A percentile compares a stretch with the other conserved stretches of the same genome.
Evolutionary conservation across 192 early-diverging fungal species (phyloP).

Genomic region (Umbelopsis sp.): DNA sequence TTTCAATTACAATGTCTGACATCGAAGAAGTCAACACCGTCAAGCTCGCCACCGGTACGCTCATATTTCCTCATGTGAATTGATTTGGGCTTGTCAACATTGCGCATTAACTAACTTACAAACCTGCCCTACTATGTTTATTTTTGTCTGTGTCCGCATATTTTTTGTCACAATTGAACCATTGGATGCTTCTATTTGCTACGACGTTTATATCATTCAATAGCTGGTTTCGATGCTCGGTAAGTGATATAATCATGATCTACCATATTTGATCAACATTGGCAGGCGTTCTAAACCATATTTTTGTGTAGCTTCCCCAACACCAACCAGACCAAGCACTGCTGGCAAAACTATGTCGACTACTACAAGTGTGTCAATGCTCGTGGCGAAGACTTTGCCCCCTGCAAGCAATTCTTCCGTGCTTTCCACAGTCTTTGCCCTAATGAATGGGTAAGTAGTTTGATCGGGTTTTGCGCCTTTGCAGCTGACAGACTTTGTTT

Average conservation of each 20-base stretch:
- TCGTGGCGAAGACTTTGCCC: conserved; percentile 95
- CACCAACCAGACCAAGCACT: conserved; percentile 99
- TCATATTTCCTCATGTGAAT: not conserved
- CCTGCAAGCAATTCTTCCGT: conserved; percentile 89
- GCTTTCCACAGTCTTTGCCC: conserved; percentile 91
- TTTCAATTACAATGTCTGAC: conserved; percentile 33
- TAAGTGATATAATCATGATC: conserved; percentile 17
- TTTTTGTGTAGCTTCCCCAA: conserved; percentile 81
- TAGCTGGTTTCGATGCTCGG: conserved; percentile 65
- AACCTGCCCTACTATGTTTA: not conserved
- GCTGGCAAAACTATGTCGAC: conserved; percentile 99
- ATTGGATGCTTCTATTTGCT: not conserved
- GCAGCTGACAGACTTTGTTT: conserved; percentile 2
- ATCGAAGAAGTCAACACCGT: conserved; percentile 21
- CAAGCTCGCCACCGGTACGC: conserved; percentile 36
- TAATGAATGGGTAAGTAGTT: conserved; percentile 82
- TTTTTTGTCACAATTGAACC: not conserved
- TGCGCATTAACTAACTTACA: not conserved
- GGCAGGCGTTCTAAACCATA: not conserved
- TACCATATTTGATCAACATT: not conserved
- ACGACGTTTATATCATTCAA: not conserved
- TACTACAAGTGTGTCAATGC: conserved; percentile 88
- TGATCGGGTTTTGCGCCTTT: not conserved
- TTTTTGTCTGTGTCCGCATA: not conserved
- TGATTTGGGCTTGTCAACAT: too few species aligned